These are phyloP conservation scores for Ganoderma boninense DNA, from an alignment of 1,284 basidiomycete species.

Conservation along the genomic window DNA sequence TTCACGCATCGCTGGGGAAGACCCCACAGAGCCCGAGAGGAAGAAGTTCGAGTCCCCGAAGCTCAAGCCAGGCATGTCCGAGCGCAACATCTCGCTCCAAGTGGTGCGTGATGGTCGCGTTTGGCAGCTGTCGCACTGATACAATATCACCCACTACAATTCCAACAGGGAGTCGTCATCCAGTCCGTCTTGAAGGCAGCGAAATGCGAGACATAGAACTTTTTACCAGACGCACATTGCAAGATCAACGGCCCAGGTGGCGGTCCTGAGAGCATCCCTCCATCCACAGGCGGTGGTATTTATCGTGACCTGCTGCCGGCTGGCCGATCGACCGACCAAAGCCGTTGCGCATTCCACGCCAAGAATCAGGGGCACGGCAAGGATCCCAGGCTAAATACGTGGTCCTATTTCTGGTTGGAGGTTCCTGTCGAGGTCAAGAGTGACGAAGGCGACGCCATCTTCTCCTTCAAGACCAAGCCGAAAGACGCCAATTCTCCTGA, in stretches of 20 bases:
- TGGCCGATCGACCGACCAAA: background rate
- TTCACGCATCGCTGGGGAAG: background rate
- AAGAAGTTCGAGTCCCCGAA: background rate
- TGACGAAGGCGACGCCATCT: background rate
- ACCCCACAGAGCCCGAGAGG: background rate
- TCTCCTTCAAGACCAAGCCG: background rate
- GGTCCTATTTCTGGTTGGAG: background rate
- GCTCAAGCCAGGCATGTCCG: background rate
- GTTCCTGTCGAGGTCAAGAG: background rate
- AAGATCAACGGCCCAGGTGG: background rate
- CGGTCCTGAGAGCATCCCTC: background rate
- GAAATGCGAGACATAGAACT: background rate
- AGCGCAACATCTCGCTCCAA: background rate
- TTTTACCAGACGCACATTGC: background rate
- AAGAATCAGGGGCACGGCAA: background rate
- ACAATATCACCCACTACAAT: background rate
- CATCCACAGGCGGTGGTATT: background rate
- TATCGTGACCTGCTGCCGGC: background rate
- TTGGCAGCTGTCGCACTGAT: too few relatives aligned
- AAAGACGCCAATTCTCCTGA: too few relatives aligned
- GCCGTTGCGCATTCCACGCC: too few relatives aligned
- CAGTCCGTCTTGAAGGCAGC: background rate
- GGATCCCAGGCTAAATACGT: background rate
- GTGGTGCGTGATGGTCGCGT: background rate
- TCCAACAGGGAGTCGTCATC: background rate